Base-by-base conservation (phyloP, 2,329 filamentous ascomycete genomes). In the Westerdykella sp. region DNA sequence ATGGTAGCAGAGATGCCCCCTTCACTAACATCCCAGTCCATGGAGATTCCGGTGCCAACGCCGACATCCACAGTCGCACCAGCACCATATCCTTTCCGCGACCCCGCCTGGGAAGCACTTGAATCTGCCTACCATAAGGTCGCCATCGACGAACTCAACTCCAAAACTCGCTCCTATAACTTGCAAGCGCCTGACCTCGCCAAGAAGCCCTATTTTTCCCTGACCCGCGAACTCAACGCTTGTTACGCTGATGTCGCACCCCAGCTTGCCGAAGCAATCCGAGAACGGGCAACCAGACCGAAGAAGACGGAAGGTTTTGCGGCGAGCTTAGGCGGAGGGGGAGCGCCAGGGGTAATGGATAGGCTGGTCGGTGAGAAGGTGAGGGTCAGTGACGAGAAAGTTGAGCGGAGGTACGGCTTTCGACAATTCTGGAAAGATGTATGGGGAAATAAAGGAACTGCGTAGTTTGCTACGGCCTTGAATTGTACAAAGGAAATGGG, bases 231-330 rank as follows among this genome's bases (percentile, higher is more conserved):
- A 68, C 74, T 97, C 13, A 76, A 75, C 23, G 74, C 79, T 2
- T 96, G 90, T 63, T 97, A 83, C 60, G 85, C 88, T 1, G 90
- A 95, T 47, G 83, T 95, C 1, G 91, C 91, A 6, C 88, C 88
- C 0, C 72, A 76, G 37, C 67, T 97, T 4, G 79, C 88, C 0
- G 73, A 76, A 2, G 82, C 83, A 48, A 93, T 97, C 47, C 76
- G 77, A 44, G 77, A 85, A 22, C 75, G 88, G 15, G 86, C 87
- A 5, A 66, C 69, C 13, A 71, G 65, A 32, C 73, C 71, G 0
- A 64, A 52, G 40, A 65, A 74, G 39, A 56, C 67, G 5, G 54
- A 58, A 12, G 46, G 53, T 1, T 58, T 57, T 36, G 50, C 54
- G 62, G 74, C 56, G 54, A 68, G 43, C 57, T 34, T 51, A 9